phyloP scores from a whole-genome alignment of 2,329 filamentous ascomycete genomes.

The Ophiobolus disseminans region DNA sequence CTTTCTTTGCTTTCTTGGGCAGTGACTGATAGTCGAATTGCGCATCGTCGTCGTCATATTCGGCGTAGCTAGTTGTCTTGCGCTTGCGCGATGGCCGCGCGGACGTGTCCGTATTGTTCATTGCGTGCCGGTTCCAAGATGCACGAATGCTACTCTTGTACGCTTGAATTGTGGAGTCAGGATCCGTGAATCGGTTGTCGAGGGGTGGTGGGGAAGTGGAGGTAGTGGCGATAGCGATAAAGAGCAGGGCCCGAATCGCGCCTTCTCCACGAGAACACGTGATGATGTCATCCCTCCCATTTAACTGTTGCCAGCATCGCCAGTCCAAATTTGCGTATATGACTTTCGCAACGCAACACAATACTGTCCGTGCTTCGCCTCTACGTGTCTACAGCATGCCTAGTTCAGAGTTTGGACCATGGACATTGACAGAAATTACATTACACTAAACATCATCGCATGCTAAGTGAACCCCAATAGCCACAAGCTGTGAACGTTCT shows the following conservation, averaged over 20 bases:
- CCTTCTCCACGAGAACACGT: constrained; percentile 1
- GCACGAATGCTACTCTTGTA: background rate
- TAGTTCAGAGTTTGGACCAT: too few species aligned
- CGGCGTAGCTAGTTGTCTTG: constrained; percentile 19
- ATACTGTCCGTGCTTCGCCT: too few species aligned
- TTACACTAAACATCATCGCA: too few species aligned
- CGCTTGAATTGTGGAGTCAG: background rate
- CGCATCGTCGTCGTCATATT: constrained; percentile 14
- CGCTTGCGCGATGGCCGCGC: constrained; percentile 28
- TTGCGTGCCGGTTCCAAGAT: too few species aligned
- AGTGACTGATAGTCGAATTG: constrained; percentile 2
- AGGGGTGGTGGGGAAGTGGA: background rate
- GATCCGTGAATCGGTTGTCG: background rate
- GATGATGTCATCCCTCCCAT: background rate
- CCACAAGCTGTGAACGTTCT: too few species aligned
- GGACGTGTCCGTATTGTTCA: too few species aligned
- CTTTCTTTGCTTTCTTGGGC: constrained; percentile 13
- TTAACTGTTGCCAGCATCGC: background rate
- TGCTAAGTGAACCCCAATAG: too few species aligned
- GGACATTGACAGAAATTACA: too few species aligned
- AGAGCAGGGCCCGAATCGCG: background rate
- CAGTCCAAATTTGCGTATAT: background rate
- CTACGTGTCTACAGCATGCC: too few species aligned
- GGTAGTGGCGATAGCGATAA: constrained; percentile 4
- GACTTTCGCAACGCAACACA: too few species aligned